A percentile compares a stretch with the other conserved stretches of the same genome.
Evolutionary conservation across 768 basidiomycete genomes (phyloP).

Genomic region (Hydnomerulius pinastri): DNA sequence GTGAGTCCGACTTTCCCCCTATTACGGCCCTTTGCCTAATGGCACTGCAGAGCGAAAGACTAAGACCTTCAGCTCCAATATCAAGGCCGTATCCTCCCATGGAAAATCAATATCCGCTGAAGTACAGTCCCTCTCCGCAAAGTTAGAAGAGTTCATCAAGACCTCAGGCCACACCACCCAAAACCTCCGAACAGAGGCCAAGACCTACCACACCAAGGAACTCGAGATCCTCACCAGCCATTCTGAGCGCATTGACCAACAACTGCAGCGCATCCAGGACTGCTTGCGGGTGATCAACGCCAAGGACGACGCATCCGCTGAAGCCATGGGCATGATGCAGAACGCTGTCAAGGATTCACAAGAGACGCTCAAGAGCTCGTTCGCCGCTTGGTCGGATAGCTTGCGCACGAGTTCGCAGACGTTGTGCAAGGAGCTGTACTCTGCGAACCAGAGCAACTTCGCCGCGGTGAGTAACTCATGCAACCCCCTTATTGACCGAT

Average conservation of each 20-base stretch:
- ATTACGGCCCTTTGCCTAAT: constrained; percentile 8
- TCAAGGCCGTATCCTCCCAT: constrained; percentile 62
- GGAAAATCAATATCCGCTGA: constrained; percentile 59
- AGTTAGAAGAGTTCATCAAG: constrained; percentile 63
- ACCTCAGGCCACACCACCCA: constrained; percentile 53
- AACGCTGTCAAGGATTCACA: constrained; percentile 52
- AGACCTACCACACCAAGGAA: constrained; percentile 57
- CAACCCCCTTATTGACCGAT: background rate
- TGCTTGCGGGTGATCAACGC: constrained; percentile 54
- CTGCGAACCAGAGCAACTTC: constrained; percentile 46
- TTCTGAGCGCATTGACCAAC: constrained; percentile 56
- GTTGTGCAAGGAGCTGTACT: constrained; percentile 49
- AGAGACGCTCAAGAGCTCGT: constrained; percentile 52
- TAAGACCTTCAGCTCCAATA: constrained; percentile 61
- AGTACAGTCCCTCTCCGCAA: constrained; percentile 52
- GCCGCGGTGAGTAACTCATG: constrained; percentile 36
- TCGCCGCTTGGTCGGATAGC: constrained; percentile 55
- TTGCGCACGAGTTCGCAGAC: constrained; percentile 50
- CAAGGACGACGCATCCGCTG: constrained; percentile 55
- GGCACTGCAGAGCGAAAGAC: constrained; percentile 67
- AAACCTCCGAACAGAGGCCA: constrained; percentile 57
- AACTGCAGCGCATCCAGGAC: constrained; percentile 55
- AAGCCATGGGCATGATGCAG: constrained; percentile 52
- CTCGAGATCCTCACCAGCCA: constrained; percentile 51
- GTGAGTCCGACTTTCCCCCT: constrained; percentile 43